These are phyloP conservation scores for Staphylotrichum tortipilum DNA, from an alignment of 495 filamentous ascomycete species.

Conservation along the genomic window DNA sequence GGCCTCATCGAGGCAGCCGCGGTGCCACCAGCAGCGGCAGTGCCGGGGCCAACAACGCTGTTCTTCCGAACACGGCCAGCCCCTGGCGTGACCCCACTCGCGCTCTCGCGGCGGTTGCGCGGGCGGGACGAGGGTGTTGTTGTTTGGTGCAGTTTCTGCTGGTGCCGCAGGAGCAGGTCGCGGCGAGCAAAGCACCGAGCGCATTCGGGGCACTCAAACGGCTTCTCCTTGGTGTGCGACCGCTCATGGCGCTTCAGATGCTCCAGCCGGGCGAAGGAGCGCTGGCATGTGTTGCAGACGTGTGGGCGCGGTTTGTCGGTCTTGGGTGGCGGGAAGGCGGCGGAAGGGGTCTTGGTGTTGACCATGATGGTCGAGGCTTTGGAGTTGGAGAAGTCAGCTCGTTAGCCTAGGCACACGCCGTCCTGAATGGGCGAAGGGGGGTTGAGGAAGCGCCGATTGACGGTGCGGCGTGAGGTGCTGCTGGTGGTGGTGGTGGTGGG, in stretches of 20 bases:
- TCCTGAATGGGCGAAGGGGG: neutral
- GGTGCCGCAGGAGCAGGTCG: conserved; percentile 86
- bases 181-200: conserved; percentile 89
- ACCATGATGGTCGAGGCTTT: conserved; percentile 45
- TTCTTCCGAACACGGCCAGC: conserved; percentile 81
- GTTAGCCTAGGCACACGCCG: conserved; percentile 13
- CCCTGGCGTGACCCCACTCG: conserved; percentile 57
- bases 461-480: too few species aligned
- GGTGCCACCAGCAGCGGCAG: conserved; percentile 35
- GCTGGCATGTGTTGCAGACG: conserved; percentile 83
- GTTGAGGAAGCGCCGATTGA: neutral
- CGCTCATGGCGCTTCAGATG: conserved; percentile 97
- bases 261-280: conserved; percentile 91
- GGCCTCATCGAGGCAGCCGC: conserved; percentile 62
- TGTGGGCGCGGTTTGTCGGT: conserved; percentile 97
- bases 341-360: conserved; percentile 37
- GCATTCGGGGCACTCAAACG: conserved; percentile 96
- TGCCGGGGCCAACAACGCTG: conserved; percentile 57
- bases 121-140: conserved; percentile 82
- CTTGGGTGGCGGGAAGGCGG: conserved; percentile 66
- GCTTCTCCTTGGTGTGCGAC: conserved; percentile 98
- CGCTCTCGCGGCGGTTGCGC: conserved; percentile 82
- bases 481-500: neutral
- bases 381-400: neutral
- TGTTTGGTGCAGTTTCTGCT: conserved; percentile 99